These are phyloP conservation scores for Apiotrichum sp. DNA, from an alignment of 1,284 basidiomycete genomes.

Conservation along the genomic window DNA sequence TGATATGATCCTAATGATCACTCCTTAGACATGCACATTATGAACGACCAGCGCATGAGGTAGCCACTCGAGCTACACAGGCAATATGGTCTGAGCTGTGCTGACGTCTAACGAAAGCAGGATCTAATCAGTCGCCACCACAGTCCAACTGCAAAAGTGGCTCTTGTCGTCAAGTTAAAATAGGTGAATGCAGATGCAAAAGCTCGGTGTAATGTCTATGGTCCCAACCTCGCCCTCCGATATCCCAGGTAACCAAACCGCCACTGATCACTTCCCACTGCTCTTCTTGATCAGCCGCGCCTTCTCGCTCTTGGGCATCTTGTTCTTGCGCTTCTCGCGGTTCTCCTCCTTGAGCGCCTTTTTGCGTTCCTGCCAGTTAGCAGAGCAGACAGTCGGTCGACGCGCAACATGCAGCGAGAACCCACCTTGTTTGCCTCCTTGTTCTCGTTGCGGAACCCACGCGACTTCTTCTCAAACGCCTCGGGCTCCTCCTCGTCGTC, in stretches of 20 bases:
- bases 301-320: conserved; percentile 92
- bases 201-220: too few species aligned
- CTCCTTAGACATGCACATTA: conserved; percentile 7
- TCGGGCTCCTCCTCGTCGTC: conserved; percentile 42
- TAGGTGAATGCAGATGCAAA: too few species aligned
- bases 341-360: conserved; percentile 79
- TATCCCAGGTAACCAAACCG: too few species aligned
- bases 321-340: conserved; percentile 78
- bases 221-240: too few species aligned
- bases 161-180: too few species aligned
- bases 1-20: conserved; percentile 3
- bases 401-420: neutral
- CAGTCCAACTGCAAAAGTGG: too few species aligned
- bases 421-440: conserved; percentile 81
- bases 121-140: too few species aligned
- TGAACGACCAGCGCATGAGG: neutral
- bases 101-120: too few species aligned
- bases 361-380: conserved; percentile 66
- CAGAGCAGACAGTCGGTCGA: neutral
- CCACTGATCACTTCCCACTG: conserved; percentile 1
- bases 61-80: too few species aligned
- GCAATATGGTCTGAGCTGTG: too few species aligned
- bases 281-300: conserved; percentile 66
- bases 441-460: conserved; percentile 86
- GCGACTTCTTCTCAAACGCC: conserved; percentile 56